Evolutionary conservation across 192 early-diverging fungal species (phyloP).

Genomic region (Backusella circina): DNA sequence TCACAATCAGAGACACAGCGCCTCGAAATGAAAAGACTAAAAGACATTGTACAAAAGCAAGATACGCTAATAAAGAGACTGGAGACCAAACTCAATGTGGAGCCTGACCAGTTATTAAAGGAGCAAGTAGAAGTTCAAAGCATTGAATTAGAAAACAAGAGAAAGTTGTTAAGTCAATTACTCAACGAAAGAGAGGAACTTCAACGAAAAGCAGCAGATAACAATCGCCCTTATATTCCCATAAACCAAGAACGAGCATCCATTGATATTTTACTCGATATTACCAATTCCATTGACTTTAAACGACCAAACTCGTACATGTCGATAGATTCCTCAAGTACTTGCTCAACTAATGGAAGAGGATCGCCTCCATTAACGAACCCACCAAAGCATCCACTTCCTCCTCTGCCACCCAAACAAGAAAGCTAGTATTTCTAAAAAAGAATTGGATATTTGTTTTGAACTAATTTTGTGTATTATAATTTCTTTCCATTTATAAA

Average conservation of each 20-base stretch:
- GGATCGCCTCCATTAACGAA: not conserved
- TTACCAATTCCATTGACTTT: conserved; percentile 1
- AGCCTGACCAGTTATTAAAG: conserved; percentile 6
- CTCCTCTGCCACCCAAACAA: not conserved
- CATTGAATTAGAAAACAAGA: conserved; percentile 27
- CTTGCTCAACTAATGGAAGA: not conserved
- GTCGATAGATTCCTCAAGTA: not conserved
- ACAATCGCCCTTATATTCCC: not conserved
- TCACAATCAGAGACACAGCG: conserved; percentile 16
- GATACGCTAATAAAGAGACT: conserved; percentile 18
- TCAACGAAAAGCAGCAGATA: not conserved
- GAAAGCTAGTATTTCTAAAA: no score
- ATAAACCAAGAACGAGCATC: not conserved
- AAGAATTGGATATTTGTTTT: not conserved
- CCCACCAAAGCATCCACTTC: not conserved
- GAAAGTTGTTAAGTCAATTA: conserved; percentile 18
- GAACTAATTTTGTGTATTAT: not conserved
- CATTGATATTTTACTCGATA: not conserved
- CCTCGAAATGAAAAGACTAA: conserved; percentile 6
- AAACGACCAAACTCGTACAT: not conserved
- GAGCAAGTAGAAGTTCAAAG: conserved; percentile 23
- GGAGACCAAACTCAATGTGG: not conserved
- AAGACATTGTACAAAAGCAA: conserved; percentile 19
- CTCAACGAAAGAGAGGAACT: conserved; percentile 21
- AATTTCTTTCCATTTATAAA: not conserved